Evolutionary conservation across 768 basidiomycete species (phyloP).

Genomic region (Suillus alpinus): DNA sequence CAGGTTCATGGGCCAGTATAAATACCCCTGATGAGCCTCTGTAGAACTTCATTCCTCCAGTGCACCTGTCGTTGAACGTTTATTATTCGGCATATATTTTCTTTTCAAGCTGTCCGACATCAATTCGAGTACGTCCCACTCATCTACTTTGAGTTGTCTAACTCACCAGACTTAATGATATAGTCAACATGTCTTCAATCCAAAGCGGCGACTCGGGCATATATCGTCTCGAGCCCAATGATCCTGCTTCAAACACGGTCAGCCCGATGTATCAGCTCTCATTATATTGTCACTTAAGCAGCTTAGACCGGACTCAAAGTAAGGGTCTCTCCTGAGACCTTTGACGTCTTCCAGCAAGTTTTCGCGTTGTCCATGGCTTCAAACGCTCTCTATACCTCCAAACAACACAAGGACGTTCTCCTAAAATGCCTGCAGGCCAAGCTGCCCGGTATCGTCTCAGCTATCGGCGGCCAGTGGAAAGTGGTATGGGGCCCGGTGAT

Average conservation of each 20-base stretch:
- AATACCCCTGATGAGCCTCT: not conserved
- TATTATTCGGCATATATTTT: not conserved
- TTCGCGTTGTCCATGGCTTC: conserved; percentile 9
- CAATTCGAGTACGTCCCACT: not conserved
- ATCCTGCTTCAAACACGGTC: not conserved
- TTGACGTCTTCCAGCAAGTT: conserved; percentile 17
- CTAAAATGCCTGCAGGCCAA: not conserved
- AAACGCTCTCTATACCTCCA: not conserved
- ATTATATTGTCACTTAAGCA: not conserved
- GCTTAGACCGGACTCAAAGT: not conserved
- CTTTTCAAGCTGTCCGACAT: not conserved
- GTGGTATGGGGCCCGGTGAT: conserved; percentile 15
- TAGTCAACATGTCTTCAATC: not conserved
- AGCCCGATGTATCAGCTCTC: not conserved
- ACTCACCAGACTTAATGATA: not conserved
- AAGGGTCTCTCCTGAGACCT: not conserved
- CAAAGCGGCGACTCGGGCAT: not conserved
- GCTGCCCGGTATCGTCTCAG: not conserved
- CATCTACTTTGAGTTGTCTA: not conserved
- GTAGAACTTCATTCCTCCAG: not conserved
- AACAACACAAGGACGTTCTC: conserved; percentile 1
- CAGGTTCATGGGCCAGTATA: not conserved
- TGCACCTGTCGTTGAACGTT: not conserved
- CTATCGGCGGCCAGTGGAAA: conserved; percentile 2
- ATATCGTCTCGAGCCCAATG: not conserved